A percentile compares a stretch with the other conserved stretches of the same genome.
Conservation (phyloP, 768 basidiomycete species). For the Suillus variegatus region DNA sequence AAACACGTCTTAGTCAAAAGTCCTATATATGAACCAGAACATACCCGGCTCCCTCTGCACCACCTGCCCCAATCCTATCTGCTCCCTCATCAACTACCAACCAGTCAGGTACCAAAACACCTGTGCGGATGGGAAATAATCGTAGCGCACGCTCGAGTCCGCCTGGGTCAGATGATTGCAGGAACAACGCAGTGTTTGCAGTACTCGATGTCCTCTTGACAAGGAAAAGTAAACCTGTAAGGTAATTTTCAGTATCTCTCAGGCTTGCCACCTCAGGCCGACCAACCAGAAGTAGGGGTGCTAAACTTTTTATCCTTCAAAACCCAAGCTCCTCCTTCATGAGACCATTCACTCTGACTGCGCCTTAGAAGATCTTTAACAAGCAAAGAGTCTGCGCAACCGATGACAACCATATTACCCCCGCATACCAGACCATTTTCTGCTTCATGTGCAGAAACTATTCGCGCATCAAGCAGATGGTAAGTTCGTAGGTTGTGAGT, state of each 20-base stretch:
- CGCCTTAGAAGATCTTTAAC: conserved; percentile 34
- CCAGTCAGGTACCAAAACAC: conserved; percentile 79
- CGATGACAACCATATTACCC: conserved; percentile 64
- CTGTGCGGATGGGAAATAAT: conserved; percentile 86
- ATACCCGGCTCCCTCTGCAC: conserved; percentile 76
- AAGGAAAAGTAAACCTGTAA: conserved; percentile 52
- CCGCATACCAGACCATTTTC: conserved; percentile 33
- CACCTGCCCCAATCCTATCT: conserved; percentile 68
- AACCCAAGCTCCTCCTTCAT: conserved; percentile 22
- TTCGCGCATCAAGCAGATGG: conserved; percentile 68
- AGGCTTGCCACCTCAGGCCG: background rate
- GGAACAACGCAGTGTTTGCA: conserved; percentile 48
- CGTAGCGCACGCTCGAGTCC: conserved; percentile 70
- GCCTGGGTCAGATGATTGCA: conserved; percentile 54
- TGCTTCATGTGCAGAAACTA: conserved; percentile 42
- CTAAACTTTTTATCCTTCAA: conserved; percentile 18
- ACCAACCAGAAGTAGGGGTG: conserved; percentile 23
- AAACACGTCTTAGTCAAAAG: conserved; percentile 11
- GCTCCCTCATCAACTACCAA: conserved; percentile 55
- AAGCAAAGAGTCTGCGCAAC: conserved; percentile 38
- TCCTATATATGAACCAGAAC: conserved; percentile 19
- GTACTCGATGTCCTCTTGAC: conserved; percentile 17
- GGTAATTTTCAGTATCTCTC: conserved; percentile 15
- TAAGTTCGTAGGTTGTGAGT: conserved; percentile 68
- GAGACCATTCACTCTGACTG: conserved; percentile 17